These are phyloP conservation scores for Rhexocercosporidium sp. DNA, from an alignment of 2,329 filamentous ascomycete species.

Conservation along the genomic window DNA sequence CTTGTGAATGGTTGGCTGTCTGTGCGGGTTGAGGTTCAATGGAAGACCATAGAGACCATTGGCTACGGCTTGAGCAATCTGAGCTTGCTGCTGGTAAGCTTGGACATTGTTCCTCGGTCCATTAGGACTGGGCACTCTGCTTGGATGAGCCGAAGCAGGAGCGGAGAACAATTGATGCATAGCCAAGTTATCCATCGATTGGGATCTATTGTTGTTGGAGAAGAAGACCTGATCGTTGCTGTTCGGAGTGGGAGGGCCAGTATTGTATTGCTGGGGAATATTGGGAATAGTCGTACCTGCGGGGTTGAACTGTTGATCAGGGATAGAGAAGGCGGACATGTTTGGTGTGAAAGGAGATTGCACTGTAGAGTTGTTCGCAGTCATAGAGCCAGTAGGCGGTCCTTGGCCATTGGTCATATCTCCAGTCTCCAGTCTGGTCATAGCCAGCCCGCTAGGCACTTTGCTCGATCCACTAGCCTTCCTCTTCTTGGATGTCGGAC, in stretches of 20 bases:
- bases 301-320: constrained; percentile 40
- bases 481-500: constrained; percentile 77
- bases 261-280: constrained; percentile 53
- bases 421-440: constrained; percentile 78
- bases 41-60: constrained; percentile 58
- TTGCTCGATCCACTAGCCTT: constrained; percentile 75
- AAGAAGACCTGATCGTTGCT: constrained; percentile 65
- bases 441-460: constrained; percentile 74
- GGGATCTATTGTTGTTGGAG: constrained; percentile 60
- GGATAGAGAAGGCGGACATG: constrained; percentile 49
- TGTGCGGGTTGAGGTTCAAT: constrained; percentile 54
- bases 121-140: constrained; percentile 77
- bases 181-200: constrained; percentile 68
- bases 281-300: constrained; percentile 29
- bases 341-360: constrained; percentile 61
- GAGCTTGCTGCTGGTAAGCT: constrained; percentile 49
- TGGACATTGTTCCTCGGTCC: constrained; percentile 54
- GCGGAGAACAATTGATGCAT: constrained; percentile 73
- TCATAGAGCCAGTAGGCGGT: constrained; percentile 45
- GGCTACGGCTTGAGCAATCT: constrained; percentile 54
- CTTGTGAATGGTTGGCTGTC: constrained; percentile 74
- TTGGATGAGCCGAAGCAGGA: constrained; percentile 73
- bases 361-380: constrained; percentile 45
- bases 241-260: constrained; percentile 69
- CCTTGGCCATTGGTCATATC: constrained; percentile 45